phyloP scores from a whole-genome alignment of 192 early-diverging fungal species.

The Coemansia sp. region DNA sequence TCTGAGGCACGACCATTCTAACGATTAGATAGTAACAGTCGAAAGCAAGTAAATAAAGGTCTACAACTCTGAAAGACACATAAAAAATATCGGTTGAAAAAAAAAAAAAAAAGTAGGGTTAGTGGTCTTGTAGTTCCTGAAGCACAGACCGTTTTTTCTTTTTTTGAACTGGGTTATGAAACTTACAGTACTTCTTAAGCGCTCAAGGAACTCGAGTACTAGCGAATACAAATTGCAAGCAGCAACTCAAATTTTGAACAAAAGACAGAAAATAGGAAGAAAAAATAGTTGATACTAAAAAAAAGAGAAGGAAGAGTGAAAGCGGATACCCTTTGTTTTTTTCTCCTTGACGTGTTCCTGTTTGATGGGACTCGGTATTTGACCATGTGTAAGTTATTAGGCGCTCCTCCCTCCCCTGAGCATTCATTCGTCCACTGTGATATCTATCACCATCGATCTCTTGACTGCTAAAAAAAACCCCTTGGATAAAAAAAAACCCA shows the following conservation, averaged over 20 bases:
- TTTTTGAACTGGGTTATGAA: neutral
- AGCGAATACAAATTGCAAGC: slow-evolving; percentile 5
- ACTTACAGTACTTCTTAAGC: neutral
- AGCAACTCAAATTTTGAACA: neutral
- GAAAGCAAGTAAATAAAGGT: neutral
- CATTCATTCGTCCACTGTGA: neutral
- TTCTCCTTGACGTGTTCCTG: neutral
- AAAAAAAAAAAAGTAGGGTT: neutral
- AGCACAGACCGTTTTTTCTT: neutral
- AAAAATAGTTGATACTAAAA: neutral
- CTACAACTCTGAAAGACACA: slow-evolving; percentile 3
- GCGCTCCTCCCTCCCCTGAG: neutral
- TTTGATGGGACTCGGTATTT: neutral
- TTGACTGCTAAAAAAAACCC: neutral
- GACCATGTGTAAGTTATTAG: slow-evolving; percentile 6
- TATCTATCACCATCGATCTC: slow-evolving; percentile 1
- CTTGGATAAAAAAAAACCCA: slow-evolving; percentile 14
- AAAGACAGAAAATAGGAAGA: neutral
- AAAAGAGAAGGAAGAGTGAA: neutral
- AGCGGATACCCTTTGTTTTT: neutral
- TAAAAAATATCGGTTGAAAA: neutral
- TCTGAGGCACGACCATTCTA: slow-evolving; percentile 41
- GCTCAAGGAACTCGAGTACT: neutral
- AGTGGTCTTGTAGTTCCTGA: neutral
- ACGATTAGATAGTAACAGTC: neutral